A percentile compares a stretch with the other conserved stretches of the same genome.
Conservation (phyloP, 176 grass and related monocot genomes). For the Triticum urartu region DNA sequence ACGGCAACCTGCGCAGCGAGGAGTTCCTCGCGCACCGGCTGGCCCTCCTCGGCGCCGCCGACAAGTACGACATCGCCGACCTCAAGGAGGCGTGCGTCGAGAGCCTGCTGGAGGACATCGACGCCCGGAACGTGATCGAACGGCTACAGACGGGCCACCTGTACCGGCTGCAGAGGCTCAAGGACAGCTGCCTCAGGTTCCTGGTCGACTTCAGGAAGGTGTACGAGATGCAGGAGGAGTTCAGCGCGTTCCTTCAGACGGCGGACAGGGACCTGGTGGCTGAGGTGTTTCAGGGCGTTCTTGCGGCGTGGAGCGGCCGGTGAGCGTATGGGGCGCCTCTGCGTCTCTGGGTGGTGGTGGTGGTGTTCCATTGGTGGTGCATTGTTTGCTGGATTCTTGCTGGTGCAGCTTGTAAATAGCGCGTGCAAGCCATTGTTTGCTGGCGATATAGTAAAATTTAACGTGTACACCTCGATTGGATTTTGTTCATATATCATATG, state of each 20-base stretch:
- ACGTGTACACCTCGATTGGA: constrained; percentile 40
- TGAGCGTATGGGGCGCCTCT: constrained; percentile 7
- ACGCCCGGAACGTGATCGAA: constrained; percentile 70
- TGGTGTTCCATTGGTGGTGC: not conserved
- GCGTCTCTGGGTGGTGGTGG: not conserved
- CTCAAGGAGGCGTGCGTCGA: constrained; percentile 88
- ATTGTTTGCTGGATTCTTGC: constrained; percentile 33
- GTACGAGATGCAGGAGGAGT: constrained; percentile 78
- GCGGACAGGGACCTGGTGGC: constrained; percentile 82
- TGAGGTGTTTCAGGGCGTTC: constrained; percentile 79
- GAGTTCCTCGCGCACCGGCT: constrained; percentile 78
- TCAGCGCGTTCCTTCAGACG: constrained; percentile 66
- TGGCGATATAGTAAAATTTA: constrained; percentile 15
- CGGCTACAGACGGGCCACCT: constrained; percentile 71
- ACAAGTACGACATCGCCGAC: constrained; percentile 90
- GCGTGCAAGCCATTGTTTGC: constrained; percentile 7
- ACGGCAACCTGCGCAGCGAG: constrained; percentile 52
- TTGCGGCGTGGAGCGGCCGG: constrained; percentile 74
- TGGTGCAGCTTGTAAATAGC: constrained; percentile 39
- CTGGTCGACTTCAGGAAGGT: constrained; percentile 94
- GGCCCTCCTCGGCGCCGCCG: constrained; percentile 70
- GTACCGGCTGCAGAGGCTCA: constrained; percentile 59
- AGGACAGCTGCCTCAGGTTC: constrained; percentile 75
- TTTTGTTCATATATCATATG: constrained; percentile 17
- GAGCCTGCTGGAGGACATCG: constrained; percentile 81